Base-by-base conservation (phyloP, 257 asterid species). In the Przewalskia tangutica region DNA sequence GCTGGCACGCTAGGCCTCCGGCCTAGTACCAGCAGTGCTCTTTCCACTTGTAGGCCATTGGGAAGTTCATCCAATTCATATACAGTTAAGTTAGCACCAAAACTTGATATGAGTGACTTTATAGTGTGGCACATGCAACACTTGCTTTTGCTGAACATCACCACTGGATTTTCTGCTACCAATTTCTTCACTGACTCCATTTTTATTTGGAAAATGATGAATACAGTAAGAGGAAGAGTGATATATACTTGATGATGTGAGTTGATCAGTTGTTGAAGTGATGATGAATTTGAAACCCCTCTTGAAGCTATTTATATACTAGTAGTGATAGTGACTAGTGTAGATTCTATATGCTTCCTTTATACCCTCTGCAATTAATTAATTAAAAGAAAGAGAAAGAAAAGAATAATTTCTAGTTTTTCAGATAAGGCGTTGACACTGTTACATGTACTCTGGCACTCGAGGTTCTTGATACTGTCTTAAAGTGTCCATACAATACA, bases 91-190 rank as follows among this genome's bases (percentile, higher is more conserved):
- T 90, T 92, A 2, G 97, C 95, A 54, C 98, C 98, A 62, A 89
- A 92, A 82, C 94, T 88, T 78, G 88, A 71, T 70, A 94, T 90
- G 2, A 94, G 89, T 4, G 94, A 82, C 88, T 88, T 86, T 40
- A 94, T 89, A 27, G 93, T 88, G 89, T 94, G 97, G 42, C 88
- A 83, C 86, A 94, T 91, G 90, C 97, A 91, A 50, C 98, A 94
- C 6, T 87, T 85, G 46, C 88, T 85, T 83, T 88, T 92, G 93
- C 97, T 89, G 89, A 94, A 94, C 81, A 92, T 91, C 83, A 92
- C 97, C 80, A 91, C 92, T 38, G 98, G 92, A 65, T 90, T 91
- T 12, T 89, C 90, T 5, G 83, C 89, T 80, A 88, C 88, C 82
- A 94, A 54, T 48, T 90, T 84, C 84, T 80, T 71, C 80, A 94